Percentiles rank a stretch among this genome's conserved stretches.
Evolutionary conservation across 805 yeast genomes (phyloP).

Genomic region (Yarrowia divulgata): DNA sequence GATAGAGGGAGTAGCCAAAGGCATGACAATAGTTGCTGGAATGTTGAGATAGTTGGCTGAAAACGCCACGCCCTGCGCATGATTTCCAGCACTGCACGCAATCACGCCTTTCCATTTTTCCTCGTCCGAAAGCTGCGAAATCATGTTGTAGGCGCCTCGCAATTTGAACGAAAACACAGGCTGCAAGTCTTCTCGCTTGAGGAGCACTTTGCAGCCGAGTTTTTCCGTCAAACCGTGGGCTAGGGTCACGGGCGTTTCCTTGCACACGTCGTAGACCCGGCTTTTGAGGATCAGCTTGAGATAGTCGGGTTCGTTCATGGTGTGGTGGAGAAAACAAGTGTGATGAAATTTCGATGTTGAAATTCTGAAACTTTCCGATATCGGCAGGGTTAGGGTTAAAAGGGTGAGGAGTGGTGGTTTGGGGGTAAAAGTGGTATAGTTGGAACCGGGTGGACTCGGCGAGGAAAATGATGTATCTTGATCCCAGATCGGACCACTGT

Average conservation of each 20-base stretch:
- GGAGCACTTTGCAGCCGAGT: slow-evolving; percentile 73
- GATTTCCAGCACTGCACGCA: slow-evolving; percentile 99
- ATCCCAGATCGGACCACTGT: no score
- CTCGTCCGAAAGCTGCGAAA: slow-evolving; percentile 73
- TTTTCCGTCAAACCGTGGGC: slow-evolving; percentile 79
- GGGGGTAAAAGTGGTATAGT: background rate
- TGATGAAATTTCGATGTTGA: background rate
- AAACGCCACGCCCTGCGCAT: slow-evolving; percentile 98
- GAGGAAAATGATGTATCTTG: no score
- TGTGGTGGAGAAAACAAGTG: background rate
- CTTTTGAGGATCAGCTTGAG: slow-evolving; percentile 89
- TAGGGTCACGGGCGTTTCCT: slow-evolving; percentile 82
- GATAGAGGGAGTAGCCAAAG: slow-evolving; percentile 94
- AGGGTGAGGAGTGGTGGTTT: no score
- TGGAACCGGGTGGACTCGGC: no score
- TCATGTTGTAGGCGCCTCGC: slow-evolving; percentile 98
- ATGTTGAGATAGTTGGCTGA: slow-evolving; percentile 85
- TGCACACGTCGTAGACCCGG: slow-evolving; percentile 91
- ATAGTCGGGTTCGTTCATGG: slow-evolving; percentile 71
- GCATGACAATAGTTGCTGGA: slow-evolving; percentile 98
- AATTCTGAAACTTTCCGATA: background rate
- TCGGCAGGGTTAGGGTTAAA: slow-evolving; percentile 30
- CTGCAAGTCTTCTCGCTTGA: slow-evolving; percentile 90
- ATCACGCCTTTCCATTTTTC: slow-evolving; percentile 83
- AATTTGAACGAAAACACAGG: slow-evolving; percentile 97